Base-by-base conservation (phyloP, 2,329 filamentous ascomycete species). In the Neopestalotiopsis sp. region DNA sequence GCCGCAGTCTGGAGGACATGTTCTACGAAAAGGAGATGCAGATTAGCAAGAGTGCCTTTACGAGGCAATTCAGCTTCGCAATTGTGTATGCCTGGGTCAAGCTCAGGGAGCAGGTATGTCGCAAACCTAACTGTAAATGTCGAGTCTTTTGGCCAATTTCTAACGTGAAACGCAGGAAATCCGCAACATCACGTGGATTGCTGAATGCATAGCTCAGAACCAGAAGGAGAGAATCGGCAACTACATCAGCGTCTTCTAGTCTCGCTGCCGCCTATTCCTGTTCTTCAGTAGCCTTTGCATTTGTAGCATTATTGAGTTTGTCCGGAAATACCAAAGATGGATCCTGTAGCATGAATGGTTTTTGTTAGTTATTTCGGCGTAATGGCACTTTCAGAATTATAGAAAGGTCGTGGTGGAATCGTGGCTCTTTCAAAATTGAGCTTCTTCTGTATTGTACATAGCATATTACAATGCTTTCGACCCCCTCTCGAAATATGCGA, bases 21-120 rank as follows among this genome's bases (percentile, higher is more conserved):
- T 99, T 99, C 83, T 99, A 99, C 81, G 94, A 98, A 81, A 98
- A 97, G 84, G 96, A 99, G 84, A 98, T 98, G 96, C 95, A 99
- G 80, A 92, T 98, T 72, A 95, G 93, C 68, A 99, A 99, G 87
- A 84, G 92, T 70, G 94, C 95, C 9, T 99, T 99, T 79, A 99
- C 96, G 5, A 89, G 94, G 74, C 96, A 99, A 80, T 99, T 99
- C 81, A 97, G 94, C 14, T 94, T 94, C 76, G 93, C 94, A 45
- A 94, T 98, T 74, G 94, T 99, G 65, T 99, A 98, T 79, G 94
- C 94, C 20, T 99, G 96, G 96, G 94, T 99, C 69, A 98, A 97
- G 86, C 85, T 99, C 77, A 90, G 95, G 80, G 96, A 99, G 83
- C 96, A 99, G 90, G 95, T 97, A 83, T 80, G 91, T 80, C 49